phyloP scores from a whole-genome alignment of 257 asterid species.

The Solanum tacnaense region DNA sequence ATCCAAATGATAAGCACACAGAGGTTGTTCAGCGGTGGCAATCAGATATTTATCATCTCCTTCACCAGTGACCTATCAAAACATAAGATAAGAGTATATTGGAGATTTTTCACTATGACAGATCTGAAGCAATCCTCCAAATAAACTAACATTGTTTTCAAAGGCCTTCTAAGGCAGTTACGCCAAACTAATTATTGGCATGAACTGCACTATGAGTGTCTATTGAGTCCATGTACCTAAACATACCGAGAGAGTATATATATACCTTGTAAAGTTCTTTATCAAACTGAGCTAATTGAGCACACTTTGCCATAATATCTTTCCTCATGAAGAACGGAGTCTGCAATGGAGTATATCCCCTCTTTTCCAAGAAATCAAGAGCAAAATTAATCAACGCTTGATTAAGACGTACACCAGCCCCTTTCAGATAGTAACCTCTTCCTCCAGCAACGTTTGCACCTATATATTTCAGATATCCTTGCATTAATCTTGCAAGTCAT shows the following conservation, averaged over 20 bases:
- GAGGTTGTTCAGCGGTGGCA: conserved; percentile 95
- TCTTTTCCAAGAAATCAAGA: conserved; percentile 53
- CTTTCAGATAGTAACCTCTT: conserved; percentile 77
- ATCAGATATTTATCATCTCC: conserved; percentile 93
- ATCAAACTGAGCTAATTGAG: conserved; percentile 87
- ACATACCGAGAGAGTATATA: background rate
- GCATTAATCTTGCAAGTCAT: background rate
- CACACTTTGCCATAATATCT: conserved; percentile 89
- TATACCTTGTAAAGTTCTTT: conserved; percentile 91
- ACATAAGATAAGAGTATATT: background rate
- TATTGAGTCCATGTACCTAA: background rate
- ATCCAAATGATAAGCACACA: conserved; percentile 83
- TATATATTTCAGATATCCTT: conserved; percentile 7
- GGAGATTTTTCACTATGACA: background rate
- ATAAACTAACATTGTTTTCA: background rate
- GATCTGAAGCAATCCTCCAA: background rate
- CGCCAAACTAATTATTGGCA: background rate
- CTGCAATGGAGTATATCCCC: conserved; percentile 50
- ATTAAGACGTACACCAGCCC: conserved; percentile 72
- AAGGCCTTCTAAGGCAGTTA: background rate
- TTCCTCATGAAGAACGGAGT: conserved; percentile 90
- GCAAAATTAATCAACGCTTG: conserved; percentile 77
- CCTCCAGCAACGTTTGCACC: conserved; percentile 91
- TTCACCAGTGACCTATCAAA: conserved; percentile 74
- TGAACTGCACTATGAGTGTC: background rate